Percentiles rank a stretch among this genome's conserved stretches.
phyloP scores from a whole-genome alignment of 2,329 filamentous ascomycete species.

The Neonectria hederae region DNA sequence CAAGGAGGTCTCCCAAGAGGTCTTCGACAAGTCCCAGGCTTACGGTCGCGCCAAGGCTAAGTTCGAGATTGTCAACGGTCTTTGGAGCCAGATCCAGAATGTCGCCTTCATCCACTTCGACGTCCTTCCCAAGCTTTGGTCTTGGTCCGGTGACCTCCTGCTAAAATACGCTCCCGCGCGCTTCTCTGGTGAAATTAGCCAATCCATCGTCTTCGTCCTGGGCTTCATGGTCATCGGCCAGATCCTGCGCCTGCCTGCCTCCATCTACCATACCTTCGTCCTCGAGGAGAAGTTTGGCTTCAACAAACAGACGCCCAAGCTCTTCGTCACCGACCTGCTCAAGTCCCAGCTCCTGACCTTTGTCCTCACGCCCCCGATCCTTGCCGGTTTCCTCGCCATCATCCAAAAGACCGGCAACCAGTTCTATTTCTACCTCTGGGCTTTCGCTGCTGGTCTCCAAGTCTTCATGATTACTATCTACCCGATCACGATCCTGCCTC shows the following conservation, averaged over 20 bases:
- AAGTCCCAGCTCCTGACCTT: slow-evolving; percentile 88
- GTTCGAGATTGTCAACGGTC: slow-evolving; percentile 81
- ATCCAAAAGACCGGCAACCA: slow-evolving; percentile 91
- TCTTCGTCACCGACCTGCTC: slow-evolving; percentile 90
- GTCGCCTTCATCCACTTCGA: slow-evolving; percentile 90
- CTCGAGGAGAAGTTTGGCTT: slow-evolving; percentile 97
- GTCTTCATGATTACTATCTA: slow-evolving; percentile 97
- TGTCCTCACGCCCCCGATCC: slow-evolving; percentile 84
- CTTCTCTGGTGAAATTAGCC: slow-evolving; percentile 91
- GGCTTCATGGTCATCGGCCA: slow-evolving; percentile 85
- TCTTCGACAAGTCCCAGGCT: slow-evolving; percentile 94
- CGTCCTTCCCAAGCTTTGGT: slow-evolving; percentile 90
- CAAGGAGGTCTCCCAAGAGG: slow-evolving; percentile 87
- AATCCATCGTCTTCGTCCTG: slow-evolving; percentile 92
- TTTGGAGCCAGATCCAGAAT: slow-evolving; percentile 90
- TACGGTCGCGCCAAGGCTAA: slow-evolving; percentile 97
- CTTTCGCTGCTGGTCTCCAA: slow-evolving; percentile 89
- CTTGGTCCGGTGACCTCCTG: slow-evolving; percentile 78
- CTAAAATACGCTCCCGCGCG: slow-evolving; percentile 77
- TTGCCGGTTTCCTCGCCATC: slow-evolving; percentile 92
- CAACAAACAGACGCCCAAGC: slow-evolving; percentile 93
- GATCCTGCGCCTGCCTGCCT: slow-evolving; percentile 79
- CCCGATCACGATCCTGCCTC: slow-evolving; percentile 88
- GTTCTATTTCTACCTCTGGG: slow-evolving; percentile 99
- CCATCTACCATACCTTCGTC: slow-evolving; percentile 94